A percentile compares a stretch with the other conserved stretches of the same genome.
Evolutionary conservation across 1,284 basidiomycete genomes (phyloP).

Genomic region (Austroboletus novae-zelandiae): DNA sequence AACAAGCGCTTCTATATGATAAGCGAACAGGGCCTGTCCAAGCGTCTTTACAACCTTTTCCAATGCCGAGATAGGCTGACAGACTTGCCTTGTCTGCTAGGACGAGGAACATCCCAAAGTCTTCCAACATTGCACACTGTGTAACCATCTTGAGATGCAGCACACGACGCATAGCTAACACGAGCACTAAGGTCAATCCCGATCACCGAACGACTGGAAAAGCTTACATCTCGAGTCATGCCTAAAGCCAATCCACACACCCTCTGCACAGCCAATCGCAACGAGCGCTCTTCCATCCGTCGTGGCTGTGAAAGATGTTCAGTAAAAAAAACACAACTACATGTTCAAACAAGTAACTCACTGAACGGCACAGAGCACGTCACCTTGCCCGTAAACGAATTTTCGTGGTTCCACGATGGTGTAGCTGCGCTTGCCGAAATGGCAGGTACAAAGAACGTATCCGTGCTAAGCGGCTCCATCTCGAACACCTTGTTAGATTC

Average conservation of each 20-base stretch:
- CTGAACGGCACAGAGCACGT: conserved; percentile 93
- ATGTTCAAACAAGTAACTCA: conserved; percentile 40
- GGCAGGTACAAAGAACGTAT: conserved; percentile 79
- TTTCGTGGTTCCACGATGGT: conserved; percentile 67
- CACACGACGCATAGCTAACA: conserved; percentile 79
- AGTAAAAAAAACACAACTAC: conserved; percentile 2
- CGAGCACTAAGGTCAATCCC: conserved; percentile 3
- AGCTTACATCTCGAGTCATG: conserved; percentile 78
- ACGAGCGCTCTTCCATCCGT: conserved; percentile 82
- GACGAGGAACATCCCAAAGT: conserved; percentile 94
- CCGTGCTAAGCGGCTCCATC: conserved; percentile 79
- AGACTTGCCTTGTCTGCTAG: conserved; percentile 80
- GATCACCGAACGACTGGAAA: background rate
- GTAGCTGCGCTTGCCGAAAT: conserved; percentile 45
- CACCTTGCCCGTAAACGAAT: conserved; percentile 81
- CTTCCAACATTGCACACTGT: conserved; percentile 92
- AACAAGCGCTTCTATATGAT: conserved; percentile 94
- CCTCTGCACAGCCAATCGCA: conserved; percentile 92
- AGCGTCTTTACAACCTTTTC: background rate
- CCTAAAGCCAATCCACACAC: conserved; percentile 95
- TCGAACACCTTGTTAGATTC: conserved; percentile 93
- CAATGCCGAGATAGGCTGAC: background rate
- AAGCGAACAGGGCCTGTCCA: conserved; percentile 71
- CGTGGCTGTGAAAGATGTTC: conserved; percentile 51
- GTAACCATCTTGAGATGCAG: conserved; percentile 88